Evolutionary conservation across 1,284 basidiomycete species (phyloP), one percentile per base, ranked within the genome.

Genomic region (Vanrija sp.): DNA sequence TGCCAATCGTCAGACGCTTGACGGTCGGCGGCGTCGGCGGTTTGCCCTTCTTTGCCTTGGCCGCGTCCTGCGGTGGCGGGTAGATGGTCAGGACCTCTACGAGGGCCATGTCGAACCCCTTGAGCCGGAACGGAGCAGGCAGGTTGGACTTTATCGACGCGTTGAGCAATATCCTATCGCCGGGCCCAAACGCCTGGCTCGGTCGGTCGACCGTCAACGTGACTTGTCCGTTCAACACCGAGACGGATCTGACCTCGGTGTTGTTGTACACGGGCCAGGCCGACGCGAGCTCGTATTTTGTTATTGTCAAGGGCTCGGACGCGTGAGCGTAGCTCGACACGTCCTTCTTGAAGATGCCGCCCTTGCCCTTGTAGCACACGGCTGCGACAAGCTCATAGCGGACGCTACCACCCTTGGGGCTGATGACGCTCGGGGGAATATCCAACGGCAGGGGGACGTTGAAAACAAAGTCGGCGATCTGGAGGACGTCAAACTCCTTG

Each of bases 221-320:
- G 18, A 89, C 80, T 18, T 53, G 51, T 20, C 84, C 85, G 7
- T 88, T 84, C 54, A 84, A 79, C 1, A 78, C 69, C 12, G 53
- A 44, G 9, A 83, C 75, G n/a, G 82, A 79, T n/a, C 86, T 84
- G 35, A 80, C 81, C 66, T 93, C 88, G 6, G 83, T 83, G 64
- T 87, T 84, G 49, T 84, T 83, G 71, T 92, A 93, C 41, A 90
- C 80, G 0, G 89, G 89, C 90, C 90, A 94, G 3, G 87, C 85
- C 3, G 89, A 87, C 62, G 92, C 89, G 8, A 92, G 76, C 59
- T 93, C 90, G 67, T 93, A 88, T 73, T 93, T 93, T 77, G 88
- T 86, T 63, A 94, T 87, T 56, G 85, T 82, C 47, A 94, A 84
- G 6, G 80, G 76, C 39, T 87, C 82, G 25, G 81, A 78, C 14